Evolutionary conservation across 116 monocot genomes (phyloP).

Genomic region (Posidonia oceanica): DNA sequence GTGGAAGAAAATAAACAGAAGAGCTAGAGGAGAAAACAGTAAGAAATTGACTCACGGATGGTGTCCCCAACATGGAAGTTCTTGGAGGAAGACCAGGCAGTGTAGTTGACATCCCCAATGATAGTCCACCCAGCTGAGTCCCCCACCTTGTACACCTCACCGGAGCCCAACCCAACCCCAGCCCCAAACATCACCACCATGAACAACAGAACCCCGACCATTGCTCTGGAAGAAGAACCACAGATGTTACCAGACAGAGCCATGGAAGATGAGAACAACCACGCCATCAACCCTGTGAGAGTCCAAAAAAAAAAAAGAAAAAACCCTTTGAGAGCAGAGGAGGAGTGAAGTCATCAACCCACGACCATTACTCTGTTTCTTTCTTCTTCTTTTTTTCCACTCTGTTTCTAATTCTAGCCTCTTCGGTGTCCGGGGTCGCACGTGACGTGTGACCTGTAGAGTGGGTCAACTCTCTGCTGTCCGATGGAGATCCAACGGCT

Average conservation of each 20-base stretch:
- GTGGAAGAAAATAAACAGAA: not conserved
- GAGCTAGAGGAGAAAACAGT: not conserved
- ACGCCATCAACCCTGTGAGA: not conserved
- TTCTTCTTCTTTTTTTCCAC: not conserved
- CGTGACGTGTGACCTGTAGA: not conserved
- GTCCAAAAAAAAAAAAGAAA: not conserved
- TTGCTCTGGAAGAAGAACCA: not conserved
- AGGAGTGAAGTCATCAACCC: too few relatives aligned
- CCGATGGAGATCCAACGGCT: conserved; percentile 1
- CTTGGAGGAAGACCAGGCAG: conserved; percentile 36
- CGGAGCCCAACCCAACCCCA: conserved; percentile 3
- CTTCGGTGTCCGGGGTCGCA: not conserved
- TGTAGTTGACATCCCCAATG: conserved; percentile 29
- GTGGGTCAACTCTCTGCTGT: not conserved
- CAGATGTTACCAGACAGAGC: not conserved
- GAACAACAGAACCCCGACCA: not conserved
- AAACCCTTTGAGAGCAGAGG: not conserved
- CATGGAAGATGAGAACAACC: not conserved
- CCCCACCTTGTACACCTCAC: conserved; percentile 20
- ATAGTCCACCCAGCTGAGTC: conserved; percentile 21
- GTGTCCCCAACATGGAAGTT: conserved; percentile 36
- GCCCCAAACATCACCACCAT: not conserved
- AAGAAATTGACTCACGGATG: conserved; percentile 16
- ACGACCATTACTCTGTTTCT: too few relatives aligned
- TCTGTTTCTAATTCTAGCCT: not conserved